Conservation (phyloP, 805 yeast species). For the Teunomyces cretensis region DNA sequence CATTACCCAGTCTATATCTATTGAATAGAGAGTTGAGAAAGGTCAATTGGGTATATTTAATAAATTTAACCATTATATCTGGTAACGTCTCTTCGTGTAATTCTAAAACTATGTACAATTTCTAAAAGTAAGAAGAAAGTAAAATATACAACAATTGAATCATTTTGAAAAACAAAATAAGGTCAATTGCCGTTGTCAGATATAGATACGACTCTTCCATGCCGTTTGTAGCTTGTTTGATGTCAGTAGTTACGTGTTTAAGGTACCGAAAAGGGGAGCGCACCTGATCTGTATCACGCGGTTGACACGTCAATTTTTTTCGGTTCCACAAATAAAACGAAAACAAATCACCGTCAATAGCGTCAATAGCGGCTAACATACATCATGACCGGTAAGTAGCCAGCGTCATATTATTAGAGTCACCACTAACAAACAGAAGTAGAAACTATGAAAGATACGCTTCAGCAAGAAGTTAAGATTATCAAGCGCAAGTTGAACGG, state of each 20-base stretch:
- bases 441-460: constrained; percentile 12
- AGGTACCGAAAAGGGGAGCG: neutral
- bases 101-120: neutral
- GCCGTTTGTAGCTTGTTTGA: neutral
- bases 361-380: constrained; percentile 1
- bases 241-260: neutral
- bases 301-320: constrained; percentile 4
- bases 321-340: constrained; percentile 2
- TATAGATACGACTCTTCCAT: too few species aligned
- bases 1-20: neutral
- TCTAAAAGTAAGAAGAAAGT: too few species aligned
- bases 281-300: neutral
- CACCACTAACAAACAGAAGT: constrained; percentile 13
- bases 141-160: neutral
- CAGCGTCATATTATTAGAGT: neutral
- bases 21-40: too few species aligned
- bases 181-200: too few species aligned
- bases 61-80: too few species aligned
- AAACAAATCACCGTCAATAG: constrained; percentile 5
- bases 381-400: constrained; percentile 7
- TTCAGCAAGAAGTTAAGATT: constrained; percentile 50
- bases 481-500: constrained; percentile 84
- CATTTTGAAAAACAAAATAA: too few species aligned
- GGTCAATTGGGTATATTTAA: too few species aligned
- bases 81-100: too few species aligned